Percentiles rank a stretch among this genome's conserved stretches.
Evolutionary conservation across 192 early-diverging fungal species (phyloP).

Genomic region (Umbelopsis vinacea): DNA sequence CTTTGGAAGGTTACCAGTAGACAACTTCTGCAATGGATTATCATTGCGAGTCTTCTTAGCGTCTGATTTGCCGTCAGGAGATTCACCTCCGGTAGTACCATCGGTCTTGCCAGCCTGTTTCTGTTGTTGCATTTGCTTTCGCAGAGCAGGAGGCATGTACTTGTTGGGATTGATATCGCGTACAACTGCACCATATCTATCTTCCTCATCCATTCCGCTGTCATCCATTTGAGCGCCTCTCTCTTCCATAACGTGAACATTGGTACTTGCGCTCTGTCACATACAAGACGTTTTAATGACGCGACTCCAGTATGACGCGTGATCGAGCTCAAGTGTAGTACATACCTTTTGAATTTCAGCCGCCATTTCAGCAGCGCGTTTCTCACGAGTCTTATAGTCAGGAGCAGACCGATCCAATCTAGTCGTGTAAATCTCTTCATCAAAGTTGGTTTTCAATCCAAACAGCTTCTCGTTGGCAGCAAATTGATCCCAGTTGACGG

Average conservation of each 20-base stretch:
- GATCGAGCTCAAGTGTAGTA: not conserved
- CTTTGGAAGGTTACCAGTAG: constrained; percentile 35
- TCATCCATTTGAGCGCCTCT: constrained; percentile 69
- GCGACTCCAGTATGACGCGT: not conserved
- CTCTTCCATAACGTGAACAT: constrained; percentile 92
- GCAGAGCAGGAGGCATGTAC: constrained; percentile 86
- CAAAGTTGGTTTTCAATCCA: constrained; percentile 94
- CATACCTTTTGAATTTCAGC: constrained; percentile 84
- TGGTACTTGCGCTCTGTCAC: constrained; percentile 62
- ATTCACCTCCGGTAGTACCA: not conserved
- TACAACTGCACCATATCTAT: constrained; percentile 82
- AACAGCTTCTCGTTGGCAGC: constrained; percentile 90
- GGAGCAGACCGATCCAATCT: constrained; percentile 82
- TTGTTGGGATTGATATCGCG: constrained; percentile 72
- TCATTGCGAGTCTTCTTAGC: constrained; percentile 19
- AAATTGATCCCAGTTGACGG: constrained; percentile 92
- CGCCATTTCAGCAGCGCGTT: constrained; percentile 84
- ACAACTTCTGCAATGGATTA: constrained; percentile 34
- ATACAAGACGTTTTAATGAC: not conserved
- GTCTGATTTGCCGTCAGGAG: not conserved
- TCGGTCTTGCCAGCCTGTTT: constrained; percentile 20
- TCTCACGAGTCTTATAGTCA: constrained; percentile 86
- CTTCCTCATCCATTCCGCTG: constrained; percentile 87
- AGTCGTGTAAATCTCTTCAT: constrained; percentile 97
- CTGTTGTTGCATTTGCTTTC: constrained; percentile 54